Percentiles rank a stretch among this genome's conserved stretches.
Evolutionary conservation across 73 alveolate genomes (phyloP).

Genomic region (Stentor coeruleus): DNA sequence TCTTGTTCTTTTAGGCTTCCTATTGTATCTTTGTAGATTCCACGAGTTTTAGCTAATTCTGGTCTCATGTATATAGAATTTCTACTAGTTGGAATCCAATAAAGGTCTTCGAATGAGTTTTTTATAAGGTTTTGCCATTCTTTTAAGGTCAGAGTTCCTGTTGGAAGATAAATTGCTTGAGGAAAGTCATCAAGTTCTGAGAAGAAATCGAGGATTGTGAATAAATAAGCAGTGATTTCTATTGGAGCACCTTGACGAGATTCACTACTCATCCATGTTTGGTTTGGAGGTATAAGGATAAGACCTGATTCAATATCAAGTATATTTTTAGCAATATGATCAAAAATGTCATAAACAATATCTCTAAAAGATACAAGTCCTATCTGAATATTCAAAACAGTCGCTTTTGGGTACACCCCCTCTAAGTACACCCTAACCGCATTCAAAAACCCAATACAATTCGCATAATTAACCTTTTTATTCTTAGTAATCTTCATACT

Average conservation of each 20-base stretch:
- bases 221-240: not conserved
- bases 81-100: not conserved
- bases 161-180: not conserved
- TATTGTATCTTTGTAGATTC: not conserved
- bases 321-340: too few species aligned
- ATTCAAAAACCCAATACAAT: too few species aligned
- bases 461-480: not conserved
- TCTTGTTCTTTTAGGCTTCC: not conserved
- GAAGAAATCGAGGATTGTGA: not conserved
- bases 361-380: not conserved
- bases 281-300: not conserved
- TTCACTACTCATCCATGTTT: not conserved
- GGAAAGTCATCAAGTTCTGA: not conserved
- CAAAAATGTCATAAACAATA: too few species aligned
- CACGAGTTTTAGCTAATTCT: not conserved
- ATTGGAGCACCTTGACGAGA: not conserved
- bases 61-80: not conserved
- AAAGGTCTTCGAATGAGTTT: not conserved
- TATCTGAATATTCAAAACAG: too few species aligned
- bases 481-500: not conserved
- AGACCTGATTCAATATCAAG: not conserved
- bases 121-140: not conserved
- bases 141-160: not conserved
- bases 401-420: not conserved
- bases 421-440: not conserved